Conservation (phyloP, 345 rosid genomes). For the Laguncularia racemosa region DNA sequence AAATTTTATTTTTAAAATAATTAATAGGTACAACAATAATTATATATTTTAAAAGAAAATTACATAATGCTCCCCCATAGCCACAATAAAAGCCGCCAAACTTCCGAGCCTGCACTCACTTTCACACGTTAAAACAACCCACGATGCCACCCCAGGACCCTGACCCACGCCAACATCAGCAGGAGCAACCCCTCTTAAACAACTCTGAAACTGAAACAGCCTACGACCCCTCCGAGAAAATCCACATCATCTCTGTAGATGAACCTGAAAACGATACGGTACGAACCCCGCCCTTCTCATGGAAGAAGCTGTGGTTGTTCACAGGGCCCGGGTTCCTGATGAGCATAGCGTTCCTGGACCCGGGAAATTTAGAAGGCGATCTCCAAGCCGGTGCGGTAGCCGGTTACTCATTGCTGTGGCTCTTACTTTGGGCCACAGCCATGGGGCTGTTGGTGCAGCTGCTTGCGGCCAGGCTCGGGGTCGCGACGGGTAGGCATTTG, state of each 20-base stretch:
- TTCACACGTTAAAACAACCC: no score
- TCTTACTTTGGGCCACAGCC: slow-evolving; percentile 38
- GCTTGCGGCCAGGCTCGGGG: slow-evolving; percentile 37
- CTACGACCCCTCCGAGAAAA: slow-evolving; percentile 30
- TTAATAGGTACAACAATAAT: no score
- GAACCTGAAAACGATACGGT: slow-evolving; percentile 1
- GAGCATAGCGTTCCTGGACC: slow-evolving; percentile 47
- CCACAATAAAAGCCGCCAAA: no score
- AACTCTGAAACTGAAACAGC: slow-evolving; percentile 18
- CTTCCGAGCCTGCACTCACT: no score
- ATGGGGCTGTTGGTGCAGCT: slow-evolving; percentile 47
- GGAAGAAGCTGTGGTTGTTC: slow-evolving; percentile 44
- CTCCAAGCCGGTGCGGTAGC: slow-evolving; percentile 46
- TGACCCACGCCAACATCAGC: slow-evolving; percentile 5
- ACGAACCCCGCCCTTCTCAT: slow-evolving; percentile 31
- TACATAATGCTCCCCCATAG: no score
- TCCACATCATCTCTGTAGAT: slow-evolving; percentile 24
- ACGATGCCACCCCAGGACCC: slow-evolving; percentile 10
- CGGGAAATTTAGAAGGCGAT: slow-evolving; percentile 42
- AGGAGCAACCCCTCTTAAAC: background rate
- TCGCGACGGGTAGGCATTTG: slow-evolving; percentile 37
- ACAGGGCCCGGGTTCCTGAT: slow-evolving; percentile 44
- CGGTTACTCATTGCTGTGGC: slow-evolving; percentile 45
- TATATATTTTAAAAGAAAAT: no score
- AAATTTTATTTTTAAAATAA: no score